phyloP scores from a whole-genome alignment of 495 filamentous ascomycete genomes.

The Hamigera avellanea region DNA sequence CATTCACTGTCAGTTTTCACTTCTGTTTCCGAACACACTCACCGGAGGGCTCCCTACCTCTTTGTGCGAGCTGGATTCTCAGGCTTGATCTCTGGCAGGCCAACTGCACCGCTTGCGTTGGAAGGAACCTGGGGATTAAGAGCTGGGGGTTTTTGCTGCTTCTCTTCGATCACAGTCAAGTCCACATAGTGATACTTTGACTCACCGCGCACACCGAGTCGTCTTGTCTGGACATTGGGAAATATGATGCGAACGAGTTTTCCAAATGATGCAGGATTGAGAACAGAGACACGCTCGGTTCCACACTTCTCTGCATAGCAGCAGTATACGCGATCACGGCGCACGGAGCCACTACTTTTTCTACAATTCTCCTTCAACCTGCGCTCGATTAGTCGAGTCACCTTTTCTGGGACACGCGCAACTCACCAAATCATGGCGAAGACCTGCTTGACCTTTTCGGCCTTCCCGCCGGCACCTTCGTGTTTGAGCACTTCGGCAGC shows the following conservation, averaged over 20 bases:
- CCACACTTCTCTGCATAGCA: constrained; percentile 86
- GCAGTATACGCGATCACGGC: constrained; percentile 83
- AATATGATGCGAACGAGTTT: constrained; percentile 95
- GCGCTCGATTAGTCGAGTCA: not conserved
- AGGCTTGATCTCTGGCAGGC: constrained; percentile 11
- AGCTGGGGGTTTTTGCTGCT: constrained; percentile 25
- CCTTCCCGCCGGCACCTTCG: constrained; percentile 58
- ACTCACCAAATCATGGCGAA: constrained; percentile 95
- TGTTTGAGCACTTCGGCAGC: constrained; percentile 67
- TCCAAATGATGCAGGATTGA: constrained; percentile 95
- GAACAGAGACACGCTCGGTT: constrained; percentile 78
- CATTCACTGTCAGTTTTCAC: constrained; percentile 2
- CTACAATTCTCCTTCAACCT: constrained; percentile 80
- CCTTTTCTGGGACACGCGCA: not conserved
- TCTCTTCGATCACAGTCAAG: constrained; percentile 53
- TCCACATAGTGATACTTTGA: constrained; percentile 98
- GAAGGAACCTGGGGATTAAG: constrained; percentile 16
- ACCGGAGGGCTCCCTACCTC: constrained; percentile 15
- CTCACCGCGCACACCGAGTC: constrained; percentile 86
- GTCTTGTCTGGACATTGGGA: constrained; percentile 81
- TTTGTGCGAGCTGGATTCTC: constrained; percentile 21
- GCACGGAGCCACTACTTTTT: constrained; percentile 72
- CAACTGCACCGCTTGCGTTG: constrained; percentile 8
- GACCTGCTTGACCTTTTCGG: constrained; percentile 90
- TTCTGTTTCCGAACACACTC: not conserved